Percentiles rank a stretch among this genome's conserved stretches.
Evolutionary conservation across 257 asterid species (phyloP).

Genomic region (Gentiana straminea): DNA sequence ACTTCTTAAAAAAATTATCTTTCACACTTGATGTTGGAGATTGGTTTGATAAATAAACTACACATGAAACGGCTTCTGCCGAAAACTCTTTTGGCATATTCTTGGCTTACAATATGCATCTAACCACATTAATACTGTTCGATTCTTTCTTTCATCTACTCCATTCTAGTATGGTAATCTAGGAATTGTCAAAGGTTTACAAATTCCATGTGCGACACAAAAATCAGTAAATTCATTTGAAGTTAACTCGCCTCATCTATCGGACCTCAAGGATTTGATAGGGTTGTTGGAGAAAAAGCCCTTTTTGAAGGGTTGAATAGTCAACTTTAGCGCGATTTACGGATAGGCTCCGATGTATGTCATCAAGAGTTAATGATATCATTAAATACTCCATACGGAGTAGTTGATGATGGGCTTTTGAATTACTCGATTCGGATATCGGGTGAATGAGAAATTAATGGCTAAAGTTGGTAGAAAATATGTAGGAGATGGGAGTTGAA

Average conservation of each 20-base stretch:
- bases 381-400: too few species aligned
- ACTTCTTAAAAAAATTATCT: neutral
- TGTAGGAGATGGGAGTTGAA: too few species aligned
- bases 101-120: neutral
- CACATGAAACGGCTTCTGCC: neutral
- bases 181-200: neutral
- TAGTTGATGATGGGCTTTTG: too few species aligned
- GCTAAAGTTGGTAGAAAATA: too few species aligned
- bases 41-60: neutral
- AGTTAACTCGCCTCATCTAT: neutral
- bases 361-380: too few species aligned
- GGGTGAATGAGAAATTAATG: too few species aligned
- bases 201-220: neutral
- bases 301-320: too few species aligned
- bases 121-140: neutral
- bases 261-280: neutral
- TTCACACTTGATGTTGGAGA: neutral
- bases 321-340: too few species aligned
- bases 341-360: too few species aligned
- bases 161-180: neutral
- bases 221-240: too few species aligned
- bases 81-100: neutral
- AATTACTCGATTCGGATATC: too few species aligned
- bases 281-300: too few species aligned
- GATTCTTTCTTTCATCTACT: neutral